Conservation (phyloP, 106 monocot genomes). For the Gastrodia elata region DNA sequence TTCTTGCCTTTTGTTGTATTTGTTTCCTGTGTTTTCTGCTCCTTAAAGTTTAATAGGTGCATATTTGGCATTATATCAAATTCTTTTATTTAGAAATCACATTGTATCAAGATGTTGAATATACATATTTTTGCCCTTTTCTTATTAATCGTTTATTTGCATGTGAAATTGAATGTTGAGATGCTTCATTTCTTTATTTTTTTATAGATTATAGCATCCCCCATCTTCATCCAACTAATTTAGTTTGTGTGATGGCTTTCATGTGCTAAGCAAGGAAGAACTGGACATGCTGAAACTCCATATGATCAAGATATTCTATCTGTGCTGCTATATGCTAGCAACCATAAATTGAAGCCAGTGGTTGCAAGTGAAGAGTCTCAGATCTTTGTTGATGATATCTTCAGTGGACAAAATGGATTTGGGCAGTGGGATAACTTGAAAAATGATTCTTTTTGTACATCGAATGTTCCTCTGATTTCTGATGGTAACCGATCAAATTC, state of each 20-base stretch:
- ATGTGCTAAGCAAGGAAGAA: conserved; percentile 20
- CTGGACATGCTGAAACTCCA: background rate
- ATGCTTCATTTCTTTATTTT: background rate
- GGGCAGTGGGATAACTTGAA: conserved; percentile 34
- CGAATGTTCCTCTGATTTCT: conserved; percentile 15
- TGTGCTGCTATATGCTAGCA: background rate
- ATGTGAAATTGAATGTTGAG: background rate
- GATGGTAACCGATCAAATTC: conserved; percentile 14
- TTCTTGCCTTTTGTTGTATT: background rate
- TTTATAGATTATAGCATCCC: background rate
- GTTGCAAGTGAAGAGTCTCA: background rate
- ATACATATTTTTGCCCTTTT: background rate
- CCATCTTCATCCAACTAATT: conserved; percentile 4
- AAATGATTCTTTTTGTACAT: conserved; percentile 17
- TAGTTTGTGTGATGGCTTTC: background rate
- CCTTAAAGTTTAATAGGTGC: background rate
- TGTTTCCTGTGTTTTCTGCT: background rate
- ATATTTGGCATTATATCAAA: background rate
- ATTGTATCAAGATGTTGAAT: background rate
- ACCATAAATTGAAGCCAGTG: background rate
- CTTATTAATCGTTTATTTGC: background rate
- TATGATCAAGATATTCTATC: conserved; percentile 12
- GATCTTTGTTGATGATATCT: conserved; percentile 13
- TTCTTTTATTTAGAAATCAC: background rate
- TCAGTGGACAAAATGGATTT: conserved; percentile 29